phyloP scores from a whole-genome alignment of 345 rosid genomes.

The Theobroma cacao region DNA sequence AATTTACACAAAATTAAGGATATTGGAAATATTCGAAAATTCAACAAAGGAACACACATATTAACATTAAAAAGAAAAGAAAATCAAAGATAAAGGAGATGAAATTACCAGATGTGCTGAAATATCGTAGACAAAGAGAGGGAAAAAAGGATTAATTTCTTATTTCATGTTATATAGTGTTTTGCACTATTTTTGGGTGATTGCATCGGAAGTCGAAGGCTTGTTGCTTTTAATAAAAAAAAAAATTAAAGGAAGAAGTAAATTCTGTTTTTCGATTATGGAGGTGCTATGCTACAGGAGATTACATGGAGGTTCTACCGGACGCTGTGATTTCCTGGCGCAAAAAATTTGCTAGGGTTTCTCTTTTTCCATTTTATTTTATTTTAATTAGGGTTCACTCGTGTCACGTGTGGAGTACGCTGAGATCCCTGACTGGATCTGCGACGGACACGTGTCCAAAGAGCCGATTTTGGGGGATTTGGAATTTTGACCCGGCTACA shows the following conservation, averaged over 20 bases:
- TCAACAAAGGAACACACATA: background rate
- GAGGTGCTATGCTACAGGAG: background rate
- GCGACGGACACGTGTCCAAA: background rate
- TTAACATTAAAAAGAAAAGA: background rate
- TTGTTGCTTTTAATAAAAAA: background rate
- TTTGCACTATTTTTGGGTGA: background rate
- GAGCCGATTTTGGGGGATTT: background rate
- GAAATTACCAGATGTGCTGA: constrained; percentile 3
- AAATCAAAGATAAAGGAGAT: background rate
- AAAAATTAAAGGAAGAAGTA: background rate
- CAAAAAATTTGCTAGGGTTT: background rate
- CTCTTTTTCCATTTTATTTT: background rate
- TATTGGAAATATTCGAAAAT: background rate
- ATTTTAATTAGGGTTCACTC: background rate
- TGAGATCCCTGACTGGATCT: background rate
- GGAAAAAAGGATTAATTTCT: background rate
- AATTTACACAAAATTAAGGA: background rate
- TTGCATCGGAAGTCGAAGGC: background rate
- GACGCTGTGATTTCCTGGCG: background rate
- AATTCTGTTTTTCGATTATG: background rate
- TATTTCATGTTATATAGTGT: background rate
- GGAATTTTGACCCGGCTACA: background rate
- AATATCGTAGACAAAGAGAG: constrained; percentile 16
- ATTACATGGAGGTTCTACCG: background rate
- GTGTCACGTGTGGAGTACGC: background rate